Percentiles rank a stretch among this genome's conserved stretches.
phyloP scores from a whole-genome alignment of 129 eudicot species.

The Flaveria robusta region DNA sequence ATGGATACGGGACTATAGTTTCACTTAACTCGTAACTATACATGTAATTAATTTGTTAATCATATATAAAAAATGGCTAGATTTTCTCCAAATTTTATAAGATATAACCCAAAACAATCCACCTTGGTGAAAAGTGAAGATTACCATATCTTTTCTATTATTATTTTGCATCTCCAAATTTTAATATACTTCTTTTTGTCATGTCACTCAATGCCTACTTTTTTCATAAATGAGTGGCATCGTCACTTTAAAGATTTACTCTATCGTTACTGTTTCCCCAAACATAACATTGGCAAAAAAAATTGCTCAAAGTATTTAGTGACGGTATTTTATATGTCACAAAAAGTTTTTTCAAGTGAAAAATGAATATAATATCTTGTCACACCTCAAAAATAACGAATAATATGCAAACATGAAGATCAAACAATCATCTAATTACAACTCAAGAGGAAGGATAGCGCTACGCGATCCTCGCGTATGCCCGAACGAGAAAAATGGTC shows the following conservation, averaged over 20 bases:
- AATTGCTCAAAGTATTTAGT: background rate
- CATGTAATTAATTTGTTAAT: too few relatives aligned
- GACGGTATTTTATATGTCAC: background rate
- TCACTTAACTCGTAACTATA: background rate
- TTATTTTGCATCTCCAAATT: background rate
- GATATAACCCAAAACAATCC: background rate
- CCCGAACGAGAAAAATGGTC: conserved; percentile 73
- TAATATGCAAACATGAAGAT: conserved; percentile 14
- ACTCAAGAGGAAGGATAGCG: conserved; percentile 64
- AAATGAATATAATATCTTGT: background rate
- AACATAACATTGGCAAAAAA: background rate
- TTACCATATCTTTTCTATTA: background rate
- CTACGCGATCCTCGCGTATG: conserved; percentile 72
- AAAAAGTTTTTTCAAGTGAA: background rate
- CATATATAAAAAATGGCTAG: background rate
- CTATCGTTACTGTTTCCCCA: background rate
- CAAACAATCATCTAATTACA: conserved; percentile 16
- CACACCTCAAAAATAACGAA: conserved; percentile 20
- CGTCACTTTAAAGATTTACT: background rate
- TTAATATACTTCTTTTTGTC: background rate
- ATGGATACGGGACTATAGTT: background rate
- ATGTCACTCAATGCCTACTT: conserved; percentile 7
- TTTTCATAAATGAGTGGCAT: background rate
- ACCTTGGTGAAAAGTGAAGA: background rate
- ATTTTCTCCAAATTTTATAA: background rate